Base-by-base conservation (phyloP, 495 filamentous ascomycete species). In the Hypoxylon intermedium region DNA sequence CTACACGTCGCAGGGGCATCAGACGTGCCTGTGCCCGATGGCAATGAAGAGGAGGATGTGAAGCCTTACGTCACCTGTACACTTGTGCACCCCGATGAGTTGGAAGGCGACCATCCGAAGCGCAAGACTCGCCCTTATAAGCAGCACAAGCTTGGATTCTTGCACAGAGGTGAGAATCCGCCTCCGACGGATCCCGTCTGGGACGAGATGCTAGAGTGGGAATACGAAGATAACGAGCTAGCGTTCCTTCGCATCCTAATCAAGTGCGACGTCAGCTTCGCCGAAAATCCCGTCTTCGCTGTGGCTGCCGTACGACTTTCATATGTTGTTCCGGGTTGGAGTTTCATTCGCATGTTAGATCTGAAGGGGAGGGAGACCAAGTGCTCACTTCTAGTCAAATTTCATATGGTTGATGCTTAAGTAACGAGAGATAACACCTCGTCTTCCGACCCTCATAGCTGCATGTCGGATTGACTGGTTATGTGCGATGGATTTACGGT, bases 41-140 rank as follows among this genome's bases (percentile, higher is more conserved):
- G 62, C 1, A 37, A 66, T 0, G 73, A 79, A 1, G 67, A 42
- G 0, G 70, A 71, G 0, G 77, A 77, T 1, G 47, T 81, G 6
- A 77, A 74, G 60, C 80, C 80, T 0, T 85, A 85, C 47, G 45
- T 85, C n/a, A 85, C 82, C 0, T 82, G 80, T 59, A 74, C 77
- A 9, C 72, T 85, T 3, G 50, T 79, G 1, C 80, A 79, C 19
- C 76, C 79, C 0, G 65, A 68, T 19, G 71, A 76, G 55, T 38
- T 76, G 15, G 55, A 70, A 0, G 70, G 67, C 30, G 56, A 66
- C 5, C 75, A 74, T 4, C 68, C 67, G 6, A 84, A 84, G 71
- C 64, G 72, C 9, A 84, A 84, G 73, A 84, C 82, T 2, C 53
- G 56, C 1, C 69, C 72, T 1, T 83, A 83, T 44, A 75, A 72